phyloP scores from a whole-genome alignment of 2,329 filamentous ascomycete species.

The Ciborinia camelliae region DNA sequence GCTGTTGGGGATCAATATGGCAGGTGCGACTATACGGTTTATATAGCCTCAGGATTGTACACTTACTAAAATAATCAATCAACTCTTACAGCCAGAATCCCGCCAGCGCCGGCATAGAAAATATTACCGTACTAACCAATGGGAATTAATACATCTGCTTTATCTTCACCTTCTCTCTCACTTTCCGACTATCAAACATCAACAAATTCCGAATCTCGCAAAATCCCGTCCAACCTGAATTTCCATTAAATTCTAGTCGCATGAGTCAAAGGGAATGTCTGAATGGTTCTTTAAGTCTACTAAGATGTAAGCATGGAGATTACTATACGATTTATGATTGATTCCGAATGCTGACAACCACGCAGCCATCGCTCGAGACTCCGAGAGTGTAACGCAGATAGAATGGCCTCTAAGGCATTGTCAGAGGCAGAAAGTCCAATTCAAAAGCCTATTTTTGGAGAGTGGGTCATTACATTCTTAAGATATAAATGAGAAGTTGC shows the following conservation, averaged over 20 bases:
- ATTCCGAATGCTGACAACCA: neutral
- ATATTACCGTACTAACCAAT: too few relatives aligned
- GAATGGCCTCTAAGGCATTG: neutral
- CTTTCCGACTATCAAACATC: too few relatives aligned
- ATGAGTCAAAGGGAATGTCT: neutral
- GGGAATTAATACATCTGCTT: too few relatives aligned
- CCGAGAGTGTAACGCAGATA: neutral
- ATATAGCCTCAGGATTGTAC: too few relatives aligned
- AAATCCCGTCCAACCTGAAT: too few relatives aligned
- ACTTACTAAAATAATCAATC: too few relatives aligned
- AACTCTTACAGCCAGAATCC: too few relatives aligned
- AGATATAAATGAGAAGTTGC: neutral
- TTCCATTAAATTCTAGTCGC: neutral
- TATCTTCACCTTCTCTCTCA: too few relatives aligned
- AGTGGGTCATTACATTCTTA: neutral
- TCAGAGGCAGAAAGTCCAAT: neutral
- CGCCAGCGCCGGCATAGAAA: too few relatives aligned
- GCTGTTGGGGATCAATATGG: too few relatives aligned
- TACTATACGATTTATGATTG: neutral
- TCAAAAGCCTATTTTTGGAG: neutral
- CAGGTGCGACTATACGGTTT: too few relatives aligned
- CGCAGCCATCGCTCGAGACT: neutral
- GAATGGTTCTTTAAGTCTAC: neutral
- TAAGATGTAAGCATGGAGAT: neutral
- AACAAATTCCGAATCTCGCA: too few relatives aligned